A percentile compares a stretch with the other conserved stretches of the same genome.
phyloP scores from a whole-genome alignment of 345 rosid species.

The Salix viminalis region DNA sequence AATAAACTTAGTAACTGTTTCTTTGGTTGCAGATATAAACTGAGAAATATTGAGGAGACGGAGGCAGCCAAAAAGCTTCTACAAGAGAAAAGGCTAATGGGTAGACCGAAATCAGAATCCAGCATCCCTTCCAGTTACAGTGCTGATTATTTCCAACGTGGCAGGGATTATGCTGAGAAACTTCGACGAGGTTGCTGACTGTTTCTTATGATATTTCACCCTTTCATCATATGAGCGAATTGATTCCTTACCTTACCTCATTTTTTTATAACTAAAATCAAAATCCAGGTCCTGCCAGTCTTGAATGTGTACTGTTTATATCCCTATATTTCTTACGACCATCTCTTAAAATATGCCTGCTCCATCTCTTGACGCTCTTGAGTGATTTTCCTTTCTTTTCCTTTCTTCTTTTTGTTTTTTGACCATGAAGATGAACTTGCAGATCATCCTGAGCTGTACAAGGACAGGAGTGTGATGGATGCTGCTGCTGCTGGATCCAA shows the following conservation, averaged over 20 bases:
- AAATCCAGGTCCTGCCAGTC: not conserved
- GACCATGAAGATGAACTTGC: conserved; percentile 8
- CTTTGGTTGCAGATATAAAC: conserved; percentile 59
- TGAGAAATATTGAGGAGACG: conserved; percentile 92
- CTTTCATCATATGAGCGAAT: not conserved
- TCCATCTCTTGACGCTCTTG: not conserved
- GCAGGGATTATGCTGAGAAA: conserved; percentile 87
- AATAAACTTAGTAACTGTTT: conserved; percentile 4
- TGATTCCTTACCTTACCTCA: not conserved
- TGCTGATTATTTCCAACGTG: conserved; percentile 94
- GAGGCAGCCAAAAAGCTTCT: conserved; percentile 98
- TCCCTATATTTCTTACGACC: not conserved
- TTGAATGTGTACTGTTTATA: not conserved
- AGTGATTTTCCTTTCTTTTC: not conserved
- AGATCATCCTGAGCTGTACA: conserved; percentile 97
- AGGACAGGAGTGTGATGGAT: conserved; percentile 47
- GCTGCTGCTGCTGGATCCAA: conserved; percentile 56
- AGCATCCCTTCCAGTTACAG: conserved; percentile 91
- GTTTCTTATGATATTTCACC: not conserved
- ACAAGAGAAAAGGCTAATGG: conserved; percentile 84
- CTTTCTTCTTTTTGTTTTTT: not conserved
- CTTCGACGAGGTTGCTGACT: conserved; percentile 72
- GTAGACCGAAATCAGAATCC: conserved; percentile 61
- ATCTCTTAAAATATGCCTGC: not conserved
- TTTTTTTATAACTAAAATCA: not conserved